A percentile compares a stretch with the other conserved stretches of the same genome.
Evolutionary conservation across 2,329 filamentous ascomycete genomes (phyloP).

Genomic region (Fusarium sp.): DNA sequence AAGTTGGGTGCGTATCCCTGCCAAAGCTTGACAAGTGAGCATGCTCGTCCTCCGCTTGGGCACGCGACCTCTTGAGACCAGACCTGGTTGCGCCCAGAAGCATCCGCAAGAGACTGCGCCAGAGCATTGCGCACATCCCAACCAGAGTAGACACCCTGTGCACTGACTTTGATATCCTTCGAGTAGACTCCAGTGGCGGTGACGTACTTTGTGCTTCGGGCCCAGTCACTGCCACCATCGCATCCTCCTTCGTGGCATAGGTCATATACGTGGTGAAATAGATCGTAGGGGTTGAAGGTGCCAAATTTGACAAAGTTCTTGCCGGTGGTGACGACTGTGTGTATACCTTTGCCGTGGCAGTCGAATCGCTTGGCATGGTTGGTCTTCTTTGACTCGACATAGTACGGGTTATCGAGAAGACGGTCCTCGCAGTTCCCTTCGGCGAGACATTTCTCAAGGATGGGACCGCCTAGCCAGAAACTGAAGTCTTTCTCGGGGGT

Average conservation of each 20-base stretch:
- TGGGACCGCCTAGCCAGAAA: neutral
- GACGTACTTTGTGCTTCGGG: neutral
- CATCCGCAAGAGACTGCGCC: neutral
- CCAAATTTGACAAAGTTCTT: neutral
- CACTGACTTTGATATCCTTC: neutral
- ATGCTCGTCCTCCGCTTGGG: neutral
- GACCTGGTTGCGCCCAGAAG: neutral
- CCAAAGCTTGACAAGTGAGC: neutral
- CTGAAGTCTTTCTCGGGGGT: neutral
- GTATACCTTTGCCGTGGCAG: neutral
- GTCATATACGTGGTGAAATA: neutral
- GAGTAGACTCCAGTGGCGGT: neutral
- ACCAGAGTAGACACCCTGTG: neutral
- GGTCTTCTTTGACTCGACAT: neutral
- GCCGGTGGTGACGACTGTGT: neutral
- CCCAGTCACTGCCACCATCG: neutral
- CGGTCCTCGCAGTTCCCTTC: neutral
- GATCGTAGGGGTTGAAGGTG: neutral
- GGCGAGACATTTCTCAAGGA: neutral
- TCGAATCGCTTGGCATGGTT: neutral
- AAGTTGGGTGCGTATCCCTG: neutral
- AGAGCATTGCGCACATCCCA: neutral
- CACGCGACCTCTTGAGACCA: neutral
- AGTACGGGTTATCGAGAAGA: neutral
- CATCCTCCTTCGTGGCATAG: neutral